Base-by-base conservation (phyloP, 164 flowering plant species). In the Buxus sempervirens region DNA sequence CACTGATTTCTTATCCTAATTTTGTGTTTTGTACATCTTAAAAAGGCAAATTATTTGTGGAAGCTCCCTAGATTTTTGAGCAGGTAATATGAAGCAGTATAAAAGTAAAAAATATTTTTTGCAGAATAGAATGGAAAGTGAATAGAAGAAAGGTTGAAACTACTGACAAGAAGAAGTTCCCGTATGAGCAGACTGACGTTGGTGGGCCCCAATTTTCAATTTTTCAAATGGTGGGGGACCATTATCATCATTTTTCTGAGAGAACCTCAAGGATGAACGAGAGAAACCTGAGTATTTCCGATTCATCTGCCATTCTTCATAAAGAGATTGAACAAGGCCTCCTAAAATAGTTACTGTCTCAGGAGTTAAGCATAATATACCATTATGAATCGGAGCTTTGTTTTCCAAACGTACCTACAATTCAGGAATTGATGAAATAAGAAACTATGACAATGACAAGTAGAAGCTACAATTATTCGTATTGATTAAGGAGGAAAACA, bases 141-240 rank as follows among this genome's bases (percentile, higher is more conserved):
- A 6, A 21, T 20, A 41, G 38, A 41, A 57, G 59, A 54, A 63
- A 22, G 13, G 48, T 21, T 21, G n/a, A 9, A 21, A 70, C 64
- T 9, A 80, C 84, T 73, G 48, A 82, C 83, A 5, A 60, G 85
- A 71, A 70, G 36, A 63, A 75, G 24, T 81, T 6, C 78, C 77
- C 12, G 67, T 75, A 48, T 66, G 78, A 73, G 72, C 65, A 73
- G 58, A 51, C 16, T 21, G 70, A 69, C 21, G 83, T 12, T 73
- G 64, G 36, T 72, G 60, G 58, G 78, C 72, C 62, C 76, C 83
- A 75, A 84, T 71, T 75, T 88, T 83, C 75, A 94, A 73, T 80
- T 91, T 91, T 84, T 88, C 92, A 77, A 94, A 94, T 54, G 82
- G 88, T 38, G 96, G 98, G 63, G 98, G 98, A 68, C 93, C 88